These are phyloP conservation scores for Ceratocystis huliohia DNA, from an alignment of 2,329 filamentous ascomycete genomes.

Conservation along the genomic window DNA sequence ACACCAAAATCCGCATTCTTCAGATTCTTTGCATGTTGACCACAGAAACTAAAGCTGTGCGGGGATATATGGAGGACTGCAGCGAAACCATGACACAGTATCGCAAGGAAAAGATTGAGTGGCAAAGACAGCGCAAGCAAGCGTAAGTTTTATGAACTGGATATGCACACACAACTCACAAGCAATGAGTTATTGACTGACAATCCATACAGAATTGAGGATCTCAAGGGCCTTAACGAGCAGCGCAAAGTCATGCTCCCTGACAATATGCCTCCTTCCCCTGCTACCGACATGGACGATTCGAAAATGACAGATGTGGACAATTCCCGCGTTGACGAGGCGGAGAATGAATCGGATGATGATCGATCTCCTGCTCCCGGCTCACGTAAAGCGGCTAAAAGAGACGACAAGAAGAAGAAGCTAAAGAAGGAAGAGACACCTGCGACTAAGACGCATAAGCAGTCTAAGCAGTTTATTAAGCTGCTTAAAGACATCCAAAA, in stretches of 20 bases:
- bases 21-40: slow-evolving; percentile 80
- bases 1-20: slow-evolving; percentile 64
- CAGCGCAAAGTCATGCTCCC: slow-evolving; percentile 61
- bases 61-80: slow-evolving; percentile 82
- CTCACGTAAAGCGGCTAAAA: slow-evolving; percentile 17
- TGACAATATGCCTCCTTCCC: slow-evolving; percentile 56
- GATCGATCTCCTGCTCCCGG: slow-evolving; percentile 38
- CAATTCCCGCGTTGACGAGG: slow-evolving; percentile 37
- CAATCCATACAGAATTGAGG: slow-evolving; percentile 44
- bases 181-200: slow-evolving; percentile 28
- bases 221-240: slow-evolving; percentile 57
- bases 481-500: slow-evolving; percentile 80
- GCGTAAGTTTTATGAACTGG: slow-evolving; percentile 35
- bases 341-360: slow-evolving; percentile 53
- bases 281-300: slow-evolving; percentile 43
- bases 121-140: slow-evolving; percentile 63
- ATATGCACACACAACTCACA: background rate
- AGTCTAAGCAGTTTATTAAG: slow-evolving; percentile 79
- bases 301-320: slow-evolving; percentile 51
- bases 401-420: slow-evolving; percentile 60
- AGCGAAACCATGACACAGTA: slow-evolving; percentile 89
- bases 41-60: slow-evolving; percentile 71
- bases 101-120: slow-evolving; percentile 90
- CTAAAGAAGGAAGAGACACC: slow-evolving; percentile 46
- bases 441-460: slow-evolving; percentile 55